These are phyloP conservation scores for Penicillium salamii DNA, from an alignment of 495 filamentous ascomycete genomes.

Conservation along the genomic window DNA sequence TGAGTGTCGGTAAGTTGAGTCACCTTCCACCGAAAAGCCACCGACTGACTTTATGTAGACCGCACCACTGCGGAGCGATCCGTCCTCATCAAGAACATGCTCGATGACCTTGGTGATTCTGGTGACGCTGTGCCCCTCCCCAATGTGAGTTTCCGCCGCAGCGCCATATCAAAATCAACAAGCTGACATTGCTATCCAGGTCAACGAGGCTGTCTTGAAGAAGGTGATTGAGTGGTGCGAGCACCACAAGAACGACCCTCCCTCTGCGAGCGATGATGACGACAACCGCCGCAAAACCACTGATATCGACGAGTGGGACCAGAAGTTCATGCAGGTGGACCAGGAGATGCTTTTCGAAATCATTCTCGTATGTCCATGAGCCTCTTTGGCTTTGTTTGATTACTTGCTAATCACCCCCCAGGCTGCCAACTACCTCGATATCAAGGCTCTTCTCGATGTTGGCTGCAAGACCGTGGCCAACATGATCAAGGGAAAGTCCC, in stretches of 20 bases:
- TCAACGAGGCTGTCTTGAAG: constrained; percentile 87
- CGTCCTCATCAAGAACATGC: constrained; percentile 94
- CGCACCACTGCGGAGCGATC: constrained; percentile 86
- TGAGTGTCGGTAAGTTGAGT: constrained; percentile 52
- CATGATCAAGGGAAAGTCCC: constrained; percentile 72
- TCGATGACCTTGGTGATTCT: constrained; percentile 83
- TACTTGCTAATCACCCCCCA: constrained; percentile 14
- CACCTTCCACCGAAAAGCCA: not conserved
- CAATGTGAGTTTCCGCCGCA: constrained; percentile 59
- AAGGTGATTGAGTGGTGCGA: constrained; percentile 98
- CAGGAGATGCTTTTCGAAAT: constrained; percentile 99
- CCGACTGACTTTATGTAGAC: constrained; percentile 49
- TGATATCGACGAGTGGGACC: constrained; percentile 99
- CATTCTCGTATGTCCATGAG: constrained; percentile 69
- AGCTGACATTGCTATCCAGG: constrained; percentile 45
- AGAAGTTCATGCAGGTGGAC: constrained; percentile 99
- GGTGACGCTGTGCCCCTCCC: constrained; percentile 75
- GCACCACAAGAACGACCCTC: constrained; percentile 87
- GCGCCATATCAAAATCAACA: not conserved
- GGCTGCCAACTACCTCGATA: constrained; percentile 73
- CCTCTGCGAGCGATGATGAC: constrained; percentile 78
- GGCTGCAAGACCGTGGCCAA: constrained; percentile 70
- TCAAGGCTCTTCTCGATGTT: constrained; percentile 65
- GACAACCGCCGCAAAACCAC: constrained; percentile 97
- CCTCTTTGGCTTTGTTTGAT: no score